Base-by-base conservation (phyloP, 140 eudicot species). In the Ambrosia hybrid region DNA sequence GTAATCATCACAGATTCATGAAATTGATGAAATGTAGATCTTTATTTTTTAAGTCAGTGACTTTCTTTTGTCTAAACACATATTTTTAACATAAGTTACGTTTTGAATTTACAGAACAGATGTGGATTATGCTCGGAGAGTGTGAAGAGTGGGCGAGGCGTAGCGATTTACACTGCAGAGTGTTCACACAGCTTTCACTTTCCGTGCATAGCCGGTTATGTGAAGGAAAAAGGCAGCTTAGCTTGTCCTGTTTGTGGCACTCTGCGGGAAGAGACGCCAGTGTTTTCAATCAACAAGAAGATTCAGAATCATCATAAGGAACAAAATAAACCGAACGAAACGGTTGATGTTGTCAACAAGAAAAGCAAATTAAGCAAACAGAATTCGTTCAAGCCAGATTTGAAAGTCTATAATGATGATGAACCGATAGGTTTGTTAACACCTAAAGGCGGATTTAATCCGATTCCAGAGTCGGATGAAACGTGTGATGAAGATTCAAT, bases 401-500 rank as follows among this genome's bases (percentile, higher is more conserved):
- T 90, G 71, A 85, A 87, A 58, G 88, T 88, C 12, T 94, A 90
- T 39, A 86, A 94, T 52, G 99, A 94, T 37, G 99, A 94, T 62
- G 99, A 94, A 78, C 97, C 99, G 0, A 60, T 94, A 49, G 78
- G 68, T 67, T 90, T 90, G 0, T 86, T 88, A 4, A 83, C 88
- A 2, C 83, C 87, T 0, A 86, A 81, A 53, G 86, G 86, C 4
- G 53, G 96, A 11, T 94, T 94, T 78, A 88, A 87, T 70, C 83
- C 99, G 3, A 94, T 94, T 14, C 95, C 87, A 2, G 99, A 94
- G 34, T 83, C 90, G 3, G 94, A 94, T 33, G 98, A 92, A 46
- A 74, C 70, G 3, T 72, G 77, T 5, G 95, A 89, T 2, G 88
- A 84, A 0, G 74, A 78, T 13, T 81, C 67, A 0, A 41, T 46